These are phyloP conservation scores for Ostreobium quekettii DNA, from an alignment of 139 green algal genomes.

Conservation along the genomic window DNA sequence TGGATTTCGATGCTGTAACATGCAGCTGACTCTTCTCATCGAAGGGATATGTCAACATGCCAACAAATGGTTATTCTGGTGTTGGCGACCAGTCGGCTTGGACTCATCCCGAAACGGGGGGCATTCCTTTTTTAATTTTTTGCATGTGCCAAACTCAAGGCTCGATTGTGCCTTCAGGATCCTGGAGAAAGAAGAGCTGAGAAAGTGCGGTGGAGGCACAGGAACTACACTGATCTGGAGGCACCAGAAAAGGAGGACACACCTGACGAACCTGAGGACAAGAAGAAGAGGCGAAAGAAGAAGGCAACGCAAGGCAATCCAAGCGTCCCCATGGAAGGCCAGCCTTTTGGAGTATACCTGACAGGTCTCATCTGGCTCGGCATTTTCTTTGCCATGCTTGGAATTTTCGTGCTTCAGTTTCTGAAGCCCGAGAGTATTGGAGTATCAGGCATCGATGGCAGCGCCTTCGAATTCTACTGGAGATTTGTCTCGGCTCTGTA, in stretches of 20 bases:
- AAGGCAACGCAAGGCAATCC: conserved; percentile 5
- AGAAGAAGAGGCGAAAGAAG: conserved; percentile 12
- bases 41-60: no score
- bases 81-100: not conserved
- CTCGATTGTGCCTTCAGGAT: no score
- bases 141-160: not conserved
- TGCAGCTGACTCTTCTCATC: no score
- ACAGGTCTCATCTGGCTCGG: conserved; percentile 32
- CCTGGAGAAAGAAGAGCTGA: no score
- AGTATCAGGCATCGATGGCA: conserved; percentile 14
- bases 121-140: not conserved
- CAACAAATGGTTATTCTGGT: not conserved
- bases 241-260: no score
- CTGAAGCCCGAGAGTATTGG: conserved; percentile 29
- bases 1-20: no score
- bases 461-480: conserved; percentile 24
- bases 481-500: conserved; percentile 28
- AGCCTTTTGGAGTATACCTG: conserved; percentile 1
- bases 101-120: no score
- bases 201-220: not conserved
- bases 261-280: conserved; percentile 3
- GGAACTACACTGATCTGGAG: not conserved
- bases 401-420: conserved; percentile 33
- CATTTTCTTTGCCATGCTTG: conserved; percentile 26
- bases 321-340: not conserved